phyloP scores from a whole-genome alignment of 805 yeast species.

The Saccharomycopsis sp. region DNA sequence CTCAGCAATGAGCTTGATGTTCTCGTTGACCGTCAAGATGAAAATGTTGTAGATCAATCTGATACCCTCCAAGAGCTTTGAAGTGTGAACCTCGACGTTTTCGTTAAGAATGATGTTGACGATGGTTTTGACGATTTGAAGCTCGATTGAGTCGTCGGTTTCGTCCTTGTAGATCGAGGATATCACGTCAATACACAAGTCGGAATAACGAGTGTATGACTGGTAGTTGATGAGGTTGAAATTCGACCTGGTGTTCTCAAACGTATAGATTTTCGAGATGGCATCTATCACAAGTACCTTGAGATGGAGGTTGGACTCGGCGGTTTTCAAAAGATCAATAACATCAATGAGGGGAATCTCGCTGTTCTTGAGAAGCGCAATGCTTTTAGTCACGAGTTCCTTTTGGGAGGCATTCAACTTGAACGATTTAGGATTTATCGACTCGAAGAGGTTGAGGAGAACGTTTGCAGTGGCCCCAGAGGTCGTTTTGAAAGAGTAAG shows the following conservation, averaged over 20 bases:
- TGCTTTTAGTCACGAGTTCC: conserved; percentile 7
- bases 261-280: conserved; percentile 18
- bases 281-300: conserved; percentile 18
- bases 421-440: conserved; percentile 6
- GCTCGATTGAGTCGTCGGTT: conserved; percentile 80
- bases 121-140: conserved; percentile 88
- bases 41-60: conserved; percentile 92
- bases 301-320: conserved; percentile 13
- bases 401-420: conserved; percentile 15
- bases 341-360: conserved; percentile 14
- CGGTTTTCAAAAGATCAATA: conserved; percentile 7
- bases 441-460: conserved; percentile 13
- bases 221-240: conserved; percentile 13
- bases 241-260: conserved; percentile 14
- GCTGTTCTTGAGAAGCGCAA: not conserved
- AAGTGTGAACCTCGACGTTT: conserved; percentile 81
- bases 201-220: conserved; percentile 11
- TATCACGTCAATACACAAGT: conserved; percentile 18
- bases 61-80: conserved; percentile 79
- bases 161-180: conserved; percentile 45
- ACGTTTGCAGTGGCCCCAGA: conserved; percentile 16
- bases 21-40: conserved; percentile 78
- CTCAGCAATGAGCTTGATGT: conserved; percentile 65
- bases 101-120: conserved; percentile 83
- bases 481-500: conserved; percentile 1